Conservation (phyloP, 768 basidiomycete species). For the Strobilomyces dryophilus region DNA sequence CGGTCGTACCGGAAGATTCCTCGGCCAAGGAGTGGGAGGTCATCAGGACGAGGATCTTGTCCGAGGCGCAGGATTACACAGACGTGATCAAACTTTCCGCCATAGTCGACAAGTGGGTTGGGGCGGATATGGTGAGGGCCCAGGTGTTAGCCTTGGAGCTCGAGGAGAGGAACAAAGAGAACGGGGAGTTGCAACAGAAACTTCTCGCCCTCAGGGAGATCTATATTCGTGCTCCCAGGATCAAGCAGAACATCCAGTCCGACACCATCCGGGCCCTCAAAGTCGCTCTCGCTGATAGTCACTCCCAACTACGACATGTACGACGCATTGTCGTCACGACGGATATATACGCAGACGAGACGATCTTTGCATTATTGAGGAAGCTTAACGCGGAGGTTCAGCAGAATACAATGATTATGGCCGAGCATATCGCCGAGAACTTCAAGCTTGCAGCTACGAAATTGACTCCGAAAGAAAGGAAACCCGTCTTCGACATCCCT, state of each 20-base stretch:
- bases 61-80: background rate
- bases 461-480: too few relatives aligned
- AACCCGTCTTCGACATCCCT: slow-evolving; percentile 16
- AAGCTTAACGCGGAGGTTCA: slow-evolving; percentile 15
- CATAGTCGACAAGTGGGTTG: slow-evolving; percentile 8
- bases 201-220: slow-evolving; percentile 8
- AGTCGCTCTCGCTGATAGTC: background rate
- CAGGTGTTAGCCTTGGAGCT: slow-evolving; percentile 1
- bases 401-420: background rate
- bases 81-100: slow-evolving; percentile 8
- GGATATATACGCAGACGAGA: slow-evolving; percentile 3
- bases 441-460: too few relatives aligned
- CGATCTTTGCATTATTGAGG: slow-evolving; percentile 1
- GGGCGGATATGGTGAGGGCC: slow-evolving; percentile 4
- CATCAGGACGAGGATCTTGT: background rate
- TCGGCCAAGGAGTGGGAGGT: background rate
- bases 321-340: slow-evolving; percentile 1
- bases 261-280: slow-evolving; percentile 6
- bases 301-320: background rate
- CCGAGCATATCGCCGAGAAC: too few relatives aligned
- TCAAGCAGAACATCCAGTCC: slow-evolving; percentile 11
- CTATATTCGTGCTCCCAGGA: slow-evolving; percentile 3
- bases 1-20: background rate
- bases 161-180: slow-evolving; percentile 5
- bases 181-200: slow-evolving; percentile 1